Evolutionary conservation across 139 green algal species (phyloP), one percentile per base, ranked within the genome.

Genomic region (Picochlorum sp.): DNA sequence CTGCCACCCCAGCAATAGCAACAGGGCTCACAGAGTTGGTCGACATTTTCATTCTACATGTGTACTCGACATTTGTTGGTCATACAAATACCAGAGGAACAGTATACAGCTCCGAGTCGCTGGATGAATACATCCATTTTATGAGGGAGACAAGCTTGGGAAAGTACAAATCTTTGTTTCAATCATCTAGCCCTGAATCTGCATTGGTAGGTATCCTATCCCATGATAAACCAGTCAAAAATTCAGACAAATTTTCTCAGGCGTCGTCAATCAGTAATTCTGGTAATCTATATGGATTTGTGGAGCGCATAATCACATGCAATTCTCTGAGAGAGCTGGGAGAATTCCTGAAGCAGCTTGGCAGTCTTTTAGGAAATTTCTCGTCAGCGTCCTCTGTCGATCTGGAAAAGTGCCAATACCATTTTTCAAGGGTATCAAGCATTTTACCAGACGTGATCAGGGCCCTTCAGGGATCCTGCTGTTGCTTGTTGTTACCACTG

Each of bases 21-120:
- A 49, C 18, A 2, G 70, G 75, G 34, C 37, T 84, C 6, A 72
- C 52, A 14, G 74, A 83, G 60, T 63, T 84, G 57, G 78, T 76
- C 56, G 75, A 84, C 49, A 63, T 84, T 37, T 83, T 78, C 66
- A 44, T 84, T 15, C 54, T 84, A 38, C 66, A 75, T 34, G 60
- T 74, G 26, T 77, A 74, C 31, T 45, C 54, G 9, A 30, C 58
- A n/a, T 84, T 84, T 63, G 23, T 59, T n/a, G 52, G 49, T 14
- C 69, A 76, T 50, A 54, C 11, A 8, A 34, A 63, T 58, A 62
- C 51, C 78, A 20, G 51, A 63, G 14, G 54, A 65, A 18, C 58
- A 81, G 47, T 28, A 65, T 34, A 45, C 21, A 34, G 34, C 41
- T 28, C 21, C 2, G 4, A 55, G 60, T 45, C 56, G 13, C n/a